These are phyloP conservation scores for Candida piceae DNA, from an alignment of 805 yeast genomes.

Conservation along the genomic window DNA sequence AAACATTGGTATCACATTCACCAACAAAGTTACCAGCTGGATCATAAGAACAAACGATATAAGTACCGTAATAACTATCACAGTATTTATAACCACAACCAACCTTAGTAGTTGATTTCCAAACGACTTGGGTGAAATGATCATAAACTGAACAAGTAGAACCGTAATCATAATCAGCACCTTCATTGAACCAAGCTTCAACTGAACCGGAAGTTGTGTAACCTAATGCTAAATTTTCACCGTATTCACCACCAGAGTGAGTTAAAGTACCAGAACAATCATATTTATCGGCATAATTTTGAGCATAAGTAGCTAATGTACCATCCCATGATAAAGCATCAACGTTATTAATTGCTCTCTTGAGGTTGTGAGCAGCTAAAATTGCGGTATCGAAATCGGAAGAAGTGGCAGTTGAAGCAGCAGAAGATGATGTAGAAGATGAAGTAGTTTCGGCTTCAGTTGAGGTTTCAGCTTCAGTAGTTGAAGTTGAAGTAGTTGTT, in stretches of 20 bases:
- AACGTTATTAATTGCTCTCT: slow-evolving; percentile 53
- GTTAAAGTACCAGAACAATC: slow-evolving; percentile 56
- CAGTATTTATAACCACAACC: slow-evolving; percentile 63
- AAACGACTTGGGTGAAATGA: slow-evolving; percentile 74
- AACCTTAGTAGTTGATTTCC: slow-evolving; percentile 55
- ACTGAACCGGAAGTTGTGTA: slow-evolving; percentile 50
- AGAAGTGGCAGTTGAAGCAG: slow-evolving; percentile 14
- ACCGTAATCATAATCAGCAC: slow-evolving; percentile 45
- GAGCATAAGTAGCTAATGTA: slow-evolving; percentile 51
- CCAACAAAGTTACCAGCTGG: slow-evolving; percentile 73
- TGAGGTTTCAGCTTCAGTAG: slow-evolving; percentile 6
- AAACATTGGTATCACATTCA: slow-evolving; percentile 34
- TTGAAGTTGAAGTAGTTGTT: slow-evolving; percentile 2
- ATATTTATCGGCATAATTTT: slow-evolving; percentile 47
- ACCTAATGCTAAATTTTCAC: slow-evolving; percentile 77
- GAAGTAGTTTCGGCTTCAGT: slow-evolving; percentile 12
- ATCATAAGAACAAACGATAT: slow-evolving; percentile 70
- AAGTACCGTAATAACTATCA: slow-evolving; percentile 44
- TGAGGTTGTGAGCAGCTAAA: slow-evolving; percentile 55
- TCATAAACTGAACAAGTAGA: slow-evolving; percentile 46
- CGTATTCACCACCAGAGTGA: slow-evolving; percentile 64
- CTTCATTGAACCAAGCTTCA: slow-evolving; percentile 74
- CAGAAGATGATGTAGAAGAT: slow-evolving; percentile 7
- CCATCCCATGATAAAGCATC: slow-evolving; percentile 52
- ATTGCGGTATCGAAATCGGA: slow-evolving; percentile 32